These are phyloP conservation scores for Berkeleyomyces basicola DNA, from an alignment of 2,329 filamentous ascomycete genomes.

Conservation along the genomic window DNA sequence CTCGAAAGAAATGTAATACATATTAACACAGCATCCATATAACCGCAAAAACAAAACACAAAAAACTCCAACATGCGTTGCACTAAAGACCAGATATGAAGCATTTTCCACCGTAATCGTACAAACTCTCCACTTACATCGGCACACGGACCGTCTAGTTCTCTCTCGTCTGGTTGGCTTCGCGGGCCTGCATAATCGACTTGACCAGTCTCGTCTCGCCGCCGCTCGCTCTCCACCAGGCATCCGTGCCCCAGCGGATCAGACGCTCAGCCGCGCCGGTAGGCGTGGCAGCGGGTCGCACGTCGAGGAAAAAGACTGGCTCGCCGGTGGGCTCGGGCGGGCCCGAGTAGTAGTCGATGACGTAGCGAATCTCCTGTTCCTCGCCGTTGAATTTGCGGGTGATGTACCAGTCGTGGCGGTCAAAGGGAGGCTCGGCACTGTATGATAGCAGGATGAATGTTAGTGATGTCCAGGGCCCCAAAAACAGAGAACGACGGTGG, in stretches of 20 bases:
- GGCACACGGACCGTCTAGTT: neutral
- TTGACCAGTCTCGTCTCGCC: slow-evolving; percentile 23
- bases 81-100: neutral
- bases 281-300: slow-evolving; percentile 74
- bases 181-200: neutral
- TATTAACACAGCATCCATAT: neutral
- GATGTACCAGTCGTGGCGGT: slow-evolving; percentile 95
- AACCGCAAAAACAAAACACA: neutral
- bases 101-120: neutral
- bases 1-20: neutral
- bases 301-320: slow-evolving; percentile 90
- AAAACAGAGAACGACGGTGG: neutral
- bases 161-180: neutral
- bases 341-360: slow-evolving; percentile 92
- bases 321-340: slow-evolving; percentile 70
- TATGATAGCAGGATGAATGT: slow-evolving; percentile 15
- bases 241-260: slow-evolving; percentile 78
- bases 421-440: slow-evolving; percentile 74
- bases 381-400: slow-evolving; percentile 52
- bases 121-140: neutral
- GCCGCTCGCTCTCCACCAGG: slow-evolving; percentile 83
- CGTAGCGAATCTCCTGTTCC: slow-evolving; percentile 68
- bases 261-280: slow-evolving; percentile 64
- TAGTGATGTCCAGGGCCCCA: neutral
- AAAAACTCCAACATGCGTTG: neutral